Percentiles rank a stretch among this genome's conserved stretches.
phyloP scores from a whole-genome alignment of 306 rosid species.

The Acacia crassicarpa region DNA sequence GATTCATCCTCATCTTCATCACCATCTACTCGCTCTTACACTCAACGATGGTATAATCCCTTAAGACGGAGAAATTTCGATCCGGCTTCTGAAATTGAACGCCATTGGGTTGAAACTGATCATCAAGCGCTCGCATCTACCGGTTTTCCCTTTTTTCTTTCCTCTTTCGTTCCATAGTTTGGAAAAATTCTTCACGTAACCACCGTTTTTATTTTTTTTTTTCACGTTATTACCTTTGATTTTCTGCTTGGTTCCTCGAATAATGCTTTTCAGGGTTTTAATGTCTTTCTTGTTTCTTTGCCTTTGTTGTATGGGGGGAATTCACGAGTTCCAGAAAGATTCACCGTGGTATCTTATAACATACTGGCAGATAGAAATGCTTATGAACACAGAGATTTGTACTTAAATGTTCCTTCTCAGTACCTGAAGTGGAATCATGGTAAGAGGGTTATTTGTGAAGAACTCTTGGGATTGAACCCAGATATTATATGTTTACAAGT shows the following conservation, averaged over 20 bases:
- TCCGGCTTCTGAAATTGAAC: constrained; percentile 40
- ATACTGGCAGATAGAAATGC: constrained; percentile 72
- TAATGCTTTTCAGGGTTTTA: neutral
- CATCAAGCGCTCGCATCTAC: constrained; percentile 50
- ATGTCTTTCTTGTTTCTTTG: neutral
- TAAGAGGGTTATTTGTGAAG: constrained; percentile 58
- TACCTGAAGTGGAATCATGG: constrained; percentile 69
- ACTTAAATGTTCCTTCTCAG: constrained; percentile 61
- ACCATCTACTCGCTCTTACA: constrained; percentile 27
- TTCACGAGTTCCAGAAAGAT: constrained; percentile 48
- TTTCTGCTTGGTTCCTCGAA: neutral
- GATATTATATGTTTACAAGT: constrained; percentile 86
- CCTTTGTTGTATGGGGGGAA: constrained; percentile 3
- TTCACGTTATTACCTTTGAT: too few species aligned
- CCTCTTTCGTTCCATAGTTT: neutral
- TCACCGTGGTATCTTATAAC: constrained; percentile 79
- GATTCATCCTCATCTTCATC: constrained; percentile 15
- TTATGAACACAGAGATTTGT: constrained; percentile 62
- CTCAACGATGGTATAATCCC: constrained; percentile 46
- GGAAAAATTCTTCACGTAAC: neutral
- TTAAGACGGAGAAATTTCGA: constrained; percentile 28
- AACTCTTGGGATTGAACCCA: constrained; percentile 61
- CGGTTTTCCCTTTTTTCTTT: constrained; percentile 20
- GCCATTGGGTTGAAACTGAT: constrained; percentile 70
- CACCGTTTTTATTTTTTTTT: neutral